Evolutionary conservation across 2,329 filamentous ascomycete genomes (phyloP).

Genomic region (Sordariomycetes sp.): DNA sequence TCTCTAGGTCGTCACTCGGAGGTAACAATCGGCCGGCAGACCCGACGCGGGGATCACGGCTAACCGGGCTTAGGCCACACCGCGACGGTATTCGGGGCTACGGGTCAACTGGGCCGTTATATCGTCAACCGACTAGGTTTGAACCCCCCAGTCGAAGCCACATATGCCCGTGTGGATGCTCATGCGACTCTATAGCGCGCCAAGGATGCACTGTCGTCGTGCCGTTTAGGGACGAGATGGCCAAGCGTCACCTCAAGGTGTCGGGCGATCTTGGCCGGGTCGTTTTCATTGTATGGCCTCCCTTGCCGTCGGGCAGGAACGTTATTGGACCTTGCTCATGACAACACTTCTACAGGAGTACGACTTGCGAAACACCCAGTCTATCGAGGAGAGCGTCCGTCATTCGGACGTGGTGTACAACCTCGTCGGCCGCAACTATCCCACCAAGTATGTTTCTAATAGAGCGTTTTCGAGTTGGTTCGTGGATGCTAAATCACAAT

Average conservation of each 20-base stretch:
- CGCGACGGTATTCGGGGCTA: conserved; percentile 95
- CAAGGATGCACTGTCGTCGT: conserved; percentile 91
- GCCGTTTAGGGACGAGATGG: conserved; percentile 94
- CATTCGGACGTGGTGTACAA: conserved; percentile 99
- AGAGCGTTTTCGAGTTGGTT: neutral
- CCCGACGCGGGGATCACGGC: conserved; percentile 11
- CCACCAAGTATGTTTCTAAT: conserved; percentile 64
- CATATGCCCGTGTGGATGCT: neutral
- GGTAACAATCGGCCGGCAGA: conserved; percentile 40
- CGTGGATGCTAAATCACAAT: neutral
- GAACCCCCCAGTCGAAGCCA: conserved; percentile 7
- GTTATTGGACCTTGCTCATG: neutral
- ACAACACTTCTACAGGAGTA: conserved; percentile 56
- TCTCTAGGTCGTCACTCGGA: conserved; percentile 70
- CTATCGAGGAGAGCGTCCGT: conserved; percentile 90
- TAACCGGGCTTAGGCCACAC: conserved; percentile 62
- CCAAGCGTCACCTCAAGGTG: conserved; percentile 92
- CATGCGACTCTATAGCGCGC: conserved; percentile 48
- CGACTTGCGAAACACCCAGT: conserved; percentile 86
- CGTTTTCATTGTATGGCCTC: conserved; percentile 66
- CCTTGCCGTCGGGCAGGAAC: neutral
- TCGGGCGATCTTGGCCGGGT: conserved; percentile 89
- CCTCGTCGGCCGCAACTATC: conserved; percentile 85
- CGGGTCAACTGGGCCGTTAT: conserved; percentile 89
- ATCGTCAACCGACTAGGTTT: conserved; percentile 88